phyloP scores from a whole-genome alignment of 352 stramenopile genomes.

The Plasmopara viticola region DNA sequence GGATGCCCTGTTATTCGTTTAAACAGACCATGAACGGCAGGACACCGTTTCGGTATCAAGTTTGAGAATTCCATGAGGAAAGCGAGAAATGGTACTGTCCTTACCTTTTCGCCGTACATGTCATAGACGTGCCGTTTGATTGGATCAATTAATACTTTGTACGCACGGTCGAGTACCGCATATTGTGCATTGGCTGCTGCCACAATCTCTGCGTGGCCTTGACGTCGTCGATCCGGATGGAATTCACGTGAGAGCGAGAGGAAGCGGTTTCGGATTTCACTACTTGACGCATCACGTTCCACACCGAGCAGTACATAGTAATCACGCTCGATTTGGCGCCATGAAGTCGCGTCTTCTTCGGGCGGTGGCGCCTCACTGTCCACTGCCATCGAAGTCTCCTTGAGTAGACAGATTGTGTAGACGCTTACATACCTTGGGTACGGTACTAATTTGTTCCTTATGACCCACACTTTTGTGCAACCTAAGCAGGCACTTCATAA shows the following conservation, averaged over 20 bases:
- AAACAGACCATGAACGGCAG: background rate
- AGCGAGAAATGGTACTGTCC: background rate
- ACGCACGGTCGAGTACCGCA: conserved; percentile 68
- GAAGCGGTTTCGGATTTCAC: conserved; percentile 68
- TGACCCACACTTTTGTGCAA: no score
- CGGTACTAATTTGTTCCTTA: no score
- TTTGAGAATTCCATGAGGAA: background rate
- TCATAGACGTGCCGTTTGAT: conserved; percentile 67
- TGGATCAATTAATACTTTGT: conserved; percentile 75
- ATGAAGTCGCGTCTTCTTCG: conserved; percentile 29
- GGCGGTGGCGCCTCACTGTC: background rate
- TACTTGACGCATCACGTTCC: conserved; percentile 37
- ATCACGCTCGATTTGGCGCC: conserved; percentile 62
- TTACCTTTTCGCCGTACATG: conserved; percentile 62
- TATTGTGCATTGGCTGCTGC: conserved; percentile 72
- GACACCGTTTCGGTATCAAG: background rate
- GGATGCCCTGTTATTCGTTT: conserved; percentile 29
- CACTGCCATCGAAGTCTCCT: background rate
- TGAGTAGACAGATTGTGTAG: no score
- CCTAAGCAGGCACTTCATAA: no score
- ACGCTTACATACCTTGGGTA: no score
- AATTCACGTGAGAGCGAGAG: conserved; percentile 73
- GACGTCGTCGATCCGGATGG: conserved; percentile 67
- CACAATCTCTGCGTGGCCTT: conserved; percentile 40
- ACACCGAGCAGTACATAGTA: conserved; percentile 83